A percentile compares a stretch with the other conserved stretches of the same genome.
Conservation (phyloP, 352 stramenopile species). For the Phytopythium chamaehyphon region DNA sequence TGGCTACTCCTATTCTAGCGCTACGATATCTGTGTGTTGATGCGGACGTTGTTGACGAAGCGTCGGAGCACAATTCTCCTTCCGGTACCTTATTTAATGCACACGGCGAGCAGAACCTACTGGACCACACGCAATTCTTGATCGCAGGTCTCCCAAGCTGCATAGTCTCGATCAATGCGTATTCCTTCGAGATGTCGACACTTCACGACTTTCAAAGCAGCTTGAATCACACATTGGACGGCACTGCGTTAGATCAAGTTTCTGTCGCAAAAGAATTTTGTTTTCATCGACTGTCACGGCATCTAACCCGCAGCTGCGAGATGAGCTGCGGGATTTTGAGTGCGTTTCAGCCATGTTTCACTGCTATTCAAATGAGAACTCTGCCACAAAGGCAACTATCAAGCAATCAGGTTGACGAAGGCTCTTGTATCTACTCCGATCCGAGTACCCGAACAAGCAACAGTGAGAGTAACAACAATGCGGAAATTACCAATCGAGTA, state of each 20-base stretch:
- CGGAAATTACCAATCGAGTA: slow-evolving; percentile 12
- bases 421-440: not conserved
- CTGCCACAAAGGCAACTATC: not conserved
- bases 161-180: slow-evolving; percentile 54
- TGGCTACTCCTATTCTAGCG: slow-evolving; percentile 41
- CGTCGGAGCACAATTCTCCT: not conserved
- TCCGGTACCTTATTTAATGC: slow-evolving; percentile 31
- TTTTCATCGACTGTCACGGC: slow-evolving; percentile 26
- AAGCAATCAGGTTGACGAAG: slow-evolving; percentile 16
- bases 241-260: slow-evolving; percentile 16
- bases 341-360: slow-evolving; percentile 70
- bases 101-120: slow-evolving; percentile 39
- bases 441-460: not conserved
- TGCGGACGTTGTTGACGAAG: not conserved
- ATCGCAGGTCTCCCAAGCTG: slow-evolving; percentile 43
- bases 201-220: slow-evolving; percentile 49
- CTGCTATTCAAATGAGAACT: slow-evolving; percentile 17
- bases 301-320: slow-evolving; percentile 2
- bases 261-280: slow-evolving; percentile 54
- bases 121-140: slow-evolving; percentile 52
- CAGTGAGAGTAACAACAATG: not conserved
- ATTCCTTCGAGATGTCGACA: slow-evolving; percentile 58
- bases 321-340: slow-evolving; percentile 50
- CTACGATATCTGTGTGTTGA: slow-evolving; percentile 47
- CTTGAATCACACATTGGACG: not conserved